Evolutionary conservation across 179 eudicot genomes (phyloP).

Genomic region (Beta macrorhiza): DNA sequence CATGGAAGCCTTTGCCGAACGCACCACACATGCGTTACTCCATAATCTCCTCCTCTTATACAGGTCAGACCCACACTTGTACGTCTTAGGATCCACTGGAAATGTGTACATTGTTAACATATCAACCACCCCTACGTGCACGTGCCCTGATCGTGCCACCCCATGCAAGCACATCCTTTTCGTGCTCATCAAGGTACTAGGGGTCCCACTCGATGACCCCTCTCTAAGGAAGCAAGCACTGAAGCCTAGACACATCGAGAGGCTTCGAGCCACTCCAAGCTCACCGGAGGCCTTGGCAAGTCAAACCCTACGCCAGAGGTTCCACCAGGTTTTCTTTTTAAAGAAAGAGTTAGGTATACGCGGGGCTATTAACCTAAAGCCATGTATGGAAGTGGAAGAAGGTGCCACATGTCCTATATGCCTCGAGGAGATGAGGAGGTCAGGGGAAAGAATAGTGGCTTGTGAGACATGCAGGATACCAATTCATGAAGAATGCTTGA

Average conservation of each 20-base stretch:
- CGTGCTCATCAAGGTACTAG: slow-evolving; percentile 60
- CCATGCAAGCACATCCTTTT: slow-evolving; percentile 92
- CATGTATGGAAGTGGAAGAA: slow-evolving; percentile 34
- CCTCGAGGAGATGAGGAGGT: slow-evolving; percentile 54
- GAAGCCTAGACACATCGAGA: slow-evolving; percentile 54
- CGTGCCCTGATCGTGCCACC: slow-evolving; percentile 77
- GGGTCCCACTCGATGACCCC: slow-evolving; percentile 53
- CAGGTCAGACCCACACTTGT: slow-evolving; percentile 67
- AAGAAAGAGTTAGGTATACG: slow-evolving; percentile 28
- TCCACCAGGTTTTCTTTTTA: slow-evolving; percentile 48
- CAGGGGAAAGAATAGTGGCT: slow-evolving; percentile 51
- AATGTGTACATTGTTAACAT: slow-evolving; percentile 75
- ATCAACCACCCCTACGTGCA: slow-evolving; percentile 55
- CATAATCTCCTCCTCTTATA: slow-evolving; percentile 76
- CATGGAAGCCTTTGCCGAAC: slow-evolving; percentile 45
- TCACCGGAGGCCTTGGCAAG: slow-evolving; percentile 45
- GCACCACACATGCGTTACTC: slow-evolving; percentile 58
- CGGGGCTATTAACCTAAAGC: slow-evolving; percentile 2
- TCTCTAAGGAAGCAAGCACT: slow-evolving; percentile 51
- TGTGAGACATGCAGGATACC: slow-evolving; percentile 69
- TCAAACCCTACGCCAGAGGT: slow-evolving; percentile 43
- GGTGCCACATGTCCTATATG: slow-evolving; percentile 73
- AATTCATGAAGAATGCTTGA: slow-evolving; percentile 71
- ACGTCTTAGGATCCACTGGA: slow-evolving; percentile 71
- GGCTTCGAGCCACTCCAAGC: slow-evolving; percentile 47